These are phyloP conservation scores for Paramecium caudatum DNA, from an alignment of 73 alveolate genomes.

Conservation along the genomic window DNA sequence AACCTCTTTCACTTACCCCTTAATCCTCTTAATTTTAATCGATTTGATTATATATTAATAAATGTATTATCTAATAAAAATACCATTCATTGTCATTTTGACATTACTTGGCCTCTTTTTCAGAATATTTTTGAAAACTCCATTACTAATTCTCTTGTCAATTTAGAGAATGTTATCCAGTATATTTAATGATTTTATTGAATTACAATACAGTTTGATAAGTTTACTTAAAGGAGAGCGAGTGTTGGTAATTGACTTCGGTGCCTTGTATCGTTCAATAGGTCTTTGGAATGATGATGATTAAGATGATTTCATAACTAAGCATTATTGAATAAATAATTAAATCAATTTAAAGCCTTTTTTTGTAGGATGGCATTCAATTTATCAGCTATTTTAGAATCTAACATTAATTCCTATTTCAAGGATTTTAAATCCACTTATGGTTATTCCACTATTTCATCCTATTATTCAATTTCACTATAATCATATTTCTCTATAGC, in stretches of 20 bases:
- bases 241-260: slow-evolving; percentile 42
- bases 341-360: slow-evolving; percentile 40
- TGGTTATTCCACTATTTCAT: slow-evolving; percentile 40
- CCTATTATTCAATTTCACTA: slow-evolving; percentile 54
- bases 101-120: neutral
- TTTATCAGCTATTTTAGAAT: slow-evolving; percentile 56
- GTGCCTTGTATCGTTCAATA: neutral
- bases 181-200: slow-evolving; percentile 9
- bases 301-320: neutral
- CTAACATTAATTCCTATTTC: slow-evolving; percentile 37
- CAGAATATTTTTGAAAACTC: neutral
- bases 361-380: slow-evolving; percentile 46
- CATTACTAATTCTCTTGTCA: neutral
- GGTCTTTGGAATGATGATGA: slow-evolving; percentile 49
- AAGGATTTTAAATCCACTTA: neutral
- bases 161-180: neutral
- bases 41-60: slow-evolving; percentile 29
- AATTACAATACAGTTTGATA: neutral
- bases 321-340: neutral
- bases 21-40: slow-evolving; percentile 30
- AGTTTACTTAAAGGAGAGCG: slow-evolving; percentile 32
- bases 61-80: slow-evolving; percentile 5
- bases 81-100: slow-evolving; percentile 31
- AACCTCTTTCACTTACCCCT: slow-evolving; percentile 36
- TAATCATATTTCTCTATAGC: slow-evolving; percentile 56